Base-by-base conservation (phyloP, 495 filamentous ascomycete species). In the Penicillium daleae region DNA sequence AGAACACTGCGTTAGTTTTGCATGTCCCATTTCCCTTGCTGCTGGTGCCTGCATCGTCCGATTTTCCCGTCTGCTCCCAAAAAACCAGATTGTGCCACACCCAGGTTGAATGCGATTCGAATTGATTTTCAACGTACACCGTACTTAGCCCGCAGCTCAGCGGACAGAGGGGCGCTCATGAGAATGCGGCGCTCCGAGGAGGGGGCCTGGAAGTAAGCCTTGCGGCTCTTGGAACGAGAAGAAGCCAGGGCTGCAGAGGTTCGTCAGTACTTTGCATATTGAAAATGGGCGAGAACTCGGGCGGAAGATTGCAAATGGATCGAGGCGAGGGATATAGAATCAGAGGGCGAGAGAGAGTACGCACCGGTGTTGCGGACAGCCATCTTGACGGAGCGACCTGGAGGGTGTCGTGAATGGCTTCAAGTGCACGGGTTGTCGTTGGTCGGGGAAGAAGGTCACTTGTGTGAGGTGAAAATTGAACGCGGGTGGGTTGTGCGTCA, bases 131-230 rank as follows among this genome's bases (percentile, higher is more conserved):
- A 69, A 77, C 87, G 63, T 87, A 96, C 93, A 75, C 92, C 92
- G 85, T 97, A 88, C 86, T 98, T 96, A 77, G 94, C 92, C 70
- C 91, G 86, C 69, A 99, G 87, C 82, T 99, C 95, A 82, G 95
- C 96, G 85, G 87, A 91, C 61, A 99, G 87, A 61, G 91, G 90
- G 55, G 95, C 95, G 82, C 87, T 91, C 91, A 99, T 96, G 82
- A 93, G 92, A 67, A 89, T 83, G 71, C 95, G 90, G 78, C 96
- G 93, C 73, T 91, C 87, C 82, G 88, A 90, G 75, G 92, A 96
- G 54, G 93, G 92, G 63, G 95, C 95, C 65, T 79, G 80, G 89
- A 96, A 98, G 85, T 99, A 94, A 67, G 91, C 92, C 86, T 96
- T 96, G 82, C 95, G 91, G 78, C 91, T 92, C 90, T 99, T 99